Conservation (phyloP, 345 rosid species). For the Adansonia digitata region DNA sequence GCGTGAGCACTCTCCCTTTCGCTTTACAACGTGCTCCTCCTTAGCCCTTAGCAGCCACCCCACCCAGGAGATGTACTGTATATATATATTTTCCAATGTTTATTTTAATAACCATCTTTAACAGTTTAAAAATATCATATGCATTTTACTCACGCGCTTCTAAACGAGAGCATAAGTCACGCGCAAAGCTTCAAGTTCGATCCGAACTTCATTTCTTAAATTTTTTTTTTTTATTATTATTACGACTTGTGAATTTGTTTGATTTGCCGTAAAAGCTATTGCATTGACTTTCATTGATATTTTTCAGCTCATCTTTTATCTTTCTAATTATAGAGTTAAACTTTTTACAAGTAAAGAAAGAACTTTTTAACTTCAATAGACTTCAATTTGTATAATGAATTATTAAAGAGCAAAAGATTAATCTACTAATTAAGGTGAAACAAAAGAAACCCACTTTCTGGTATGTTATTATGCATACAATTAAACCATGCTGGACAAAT, state of each 20-base stretch:
- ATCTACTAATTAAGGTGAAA: neutral
- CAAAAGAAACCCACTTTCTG: neutral
- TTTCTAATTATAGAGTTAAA: neutral
- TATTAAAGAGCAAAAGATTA: neutral
- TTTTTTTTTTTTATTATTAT: no score
- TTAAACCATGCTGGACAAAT: neutral
- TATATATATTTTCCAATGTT: neutral
- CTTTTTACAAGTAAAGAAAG: neutral
- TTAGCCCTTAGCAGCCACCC: constrained; percentile 17
- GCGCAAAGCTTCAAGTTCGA: neutral
- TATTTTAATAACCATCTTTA: neutral
- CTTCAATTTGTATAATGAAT: neutral
- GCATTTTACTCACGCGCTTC: neutral
- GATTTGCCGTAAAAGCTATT: neutral
- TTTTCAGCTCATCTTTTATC: neutral
- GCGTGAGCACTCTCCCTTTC: constrained; percentile 23
- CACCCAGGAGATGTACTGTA: constrained; percentile 2
- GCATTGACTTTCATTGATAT: neutral
- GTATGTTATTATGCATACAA: neutral
- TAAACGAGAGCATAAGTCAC: neutral
- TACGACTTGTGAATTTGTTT: neutral
- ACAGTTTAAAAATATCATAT: neutral
- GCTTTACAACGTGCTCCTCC: constrained; percentile 27
- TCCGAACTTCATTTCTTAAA: no score
- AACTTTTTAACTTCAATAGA: neutral